Conservation (phyloP, 306 rosid species). For the Acmispon strigosus region DNA sequence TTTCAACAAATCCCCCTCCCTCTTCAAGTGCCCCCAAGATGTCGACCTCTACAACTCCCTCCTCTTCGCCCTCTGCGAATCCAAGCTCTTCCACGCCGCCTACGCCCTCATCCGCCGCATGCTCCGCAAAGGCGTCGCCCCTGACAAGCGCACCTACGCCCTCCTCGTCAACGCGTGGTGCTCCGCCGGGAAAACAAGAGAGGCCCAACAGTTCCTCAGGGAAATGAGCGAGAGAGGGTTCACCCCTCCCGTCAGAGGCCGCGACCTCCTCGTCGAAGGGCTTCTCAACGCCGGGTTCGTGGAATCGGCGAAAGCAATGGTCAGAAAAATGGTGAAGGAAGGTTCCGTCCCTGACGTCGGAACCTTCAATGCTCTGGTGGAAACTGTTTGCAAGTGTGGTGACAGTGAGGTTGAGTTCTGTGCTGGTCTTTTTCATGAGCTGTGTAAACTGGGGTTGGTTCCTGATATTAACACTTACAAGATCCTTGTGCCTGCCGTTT, state of each 20-base stretch:
- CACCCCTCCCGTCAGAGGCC: slow-evolving; percentile 78
- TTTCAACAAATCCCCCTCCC: slow-evolving; percentile 43
- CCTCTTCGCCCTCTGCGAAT: slow-evolving; percentile 63
- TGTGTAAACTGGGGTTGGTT: slow-evolving; percentile 49
- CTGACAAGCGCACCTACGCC: slow-evolving; percentile 59
- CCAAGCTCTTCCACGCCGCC: slow-evolving; percentile 72
- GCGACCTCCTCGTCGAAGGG: slow-evolving; percentile 87
- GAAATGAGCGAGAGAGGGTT: slow-evolving; percentile 83
- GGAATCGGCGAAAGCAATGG: slow-evolving; percentile 73
- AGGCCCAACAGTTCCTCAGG: slow-evolving; percentile 58
- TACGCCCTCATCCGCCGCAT: slow-evolving; percentile 73
- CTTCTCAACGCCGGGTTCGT: slow-evolving; percentile 61
- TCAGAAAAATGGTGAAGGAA: slow-evolving; percentile 63
- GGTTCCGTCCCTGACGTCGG: slow-evolving; percentile 58
- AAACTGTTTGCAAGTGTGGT: slow-evolving; percentile 34
- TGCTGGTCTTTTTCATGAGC: slow-evolving; percentile 45
- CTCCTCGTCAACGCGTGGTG: slow-evolving; percentile 87
- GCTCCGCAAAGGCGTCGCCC: slow-evolving; percentile 49
- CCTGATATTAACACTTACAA: slow-evolving; percentile 76
- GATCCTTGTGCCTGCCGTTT: slow-evolving; percentile 59
- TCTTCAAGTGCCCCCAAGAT: slow-evolving; percentile 49
- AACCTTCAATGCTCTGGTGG: slow-evolving; percentile 59
- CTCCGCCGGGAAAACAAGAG: slow-evolving; percentile 67
- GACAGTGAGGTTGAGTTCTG: slow-evolving; percentile 70
- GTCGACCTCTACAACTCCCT: slow-evolving; percentile 55